Percentiles rank a stretch among this genome's conserved stretches.
phyloP scores from a whole-genome alignment of 768 basidiomycete species.

The Lanmaoa pseudosensibilis region DNA sequence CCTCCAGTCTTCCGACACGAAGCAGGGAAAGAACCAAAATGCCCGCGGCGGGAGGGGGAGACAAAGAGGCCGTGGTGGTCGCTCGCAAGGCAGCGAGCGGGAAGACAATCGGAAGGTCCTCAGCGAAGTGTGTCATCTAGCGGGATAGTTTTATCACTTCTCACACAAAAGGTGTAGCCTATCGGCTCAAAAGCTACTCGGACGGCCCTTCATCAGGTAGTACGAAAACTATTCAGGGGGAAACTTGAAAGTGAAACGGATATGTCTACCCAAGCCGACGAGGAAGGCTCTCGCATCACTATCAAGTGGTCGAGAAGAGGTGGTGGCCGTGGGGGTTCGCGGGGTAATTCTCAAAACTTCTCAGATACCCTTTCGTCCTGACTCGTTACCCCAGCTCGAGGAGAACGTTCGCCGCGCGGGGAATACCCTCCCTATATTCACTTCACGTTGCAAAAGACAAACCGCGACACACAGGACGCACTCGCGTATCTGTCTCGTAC shows the following conservation, averaged over 20 bases:
- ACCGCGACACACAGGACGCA: constrained; percentile 96
- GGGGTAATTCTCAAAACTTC: constrained; percentile 22
- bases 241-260: constrained; percentile 86
- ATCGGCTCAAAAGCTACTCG: constrained; percentile 80
- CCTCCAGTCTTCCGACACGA: constrained; percentile 27
- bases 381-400: constrained; percentile 24
- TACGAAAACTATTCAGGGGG: constrained; percentile 80
- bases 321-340: constrained; percentile 45
- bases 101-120: constrained; percentile 75
- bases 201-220: constrained; percentile 75
- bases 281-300: constrained; percentile 72
- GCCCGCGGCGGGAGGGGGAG: constrained; percentile 44
- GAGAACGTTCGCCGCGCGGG: constrained; percentile 54
- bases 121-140: constrained; percentile 65
- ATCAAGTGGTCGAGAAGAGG: constrained; percentile 74
- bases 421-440: constrained; percentile 87
- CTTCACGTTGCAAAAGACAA: constrained; percentile 95
- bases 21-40: constrained; percentile 42
- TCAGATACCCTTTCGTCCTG: neutral
- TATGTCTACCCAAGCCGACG: constrained; percentile 44
- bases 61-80: constrained; percentile 45
- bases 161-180: constrained; percentile 49
- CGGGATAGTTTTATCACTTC: constrained; percentile 10
- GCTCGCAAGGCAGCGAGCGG: constrained; percentile 38
- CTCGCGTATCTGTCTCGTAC: constrained; percentile 75